These are phyloP conservation scores for Zygoascus meyerae DNA, from an alignment of 1,139 yeast genomes.

Conservation along the genomic window DNA sequence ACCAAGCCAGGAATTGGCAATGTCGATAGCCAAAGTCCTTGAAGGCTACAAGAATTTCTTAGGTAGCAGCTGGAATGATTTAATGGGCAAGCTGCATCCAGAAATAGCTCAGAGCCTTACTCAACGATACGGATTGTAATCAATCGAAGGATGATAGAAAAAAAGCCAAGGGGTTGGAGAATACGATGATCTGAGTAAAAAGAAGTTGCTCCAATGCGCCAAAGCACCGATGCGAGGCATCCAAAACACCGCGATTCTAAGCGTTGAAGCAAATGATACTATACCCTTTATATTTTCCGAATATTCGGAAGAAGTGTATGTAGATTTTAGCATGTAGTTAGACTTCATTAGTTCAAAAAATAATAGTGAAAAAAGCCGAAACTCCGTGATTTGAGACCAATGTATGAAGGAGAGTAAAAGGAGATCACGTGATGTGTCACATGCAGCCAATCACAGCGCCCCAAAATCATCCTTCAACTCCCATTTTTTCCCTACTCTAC, in stretches of 20 bases:
- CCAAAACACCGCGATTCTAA: too few relatives aligned
- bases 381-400: too few relatives aligned
- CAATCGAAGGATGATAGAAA: not conserved
- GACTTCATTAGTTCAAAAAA: too few relatives aligned
- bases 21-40: conserved; percentile 30
- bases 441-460: conserved; percentile 8
- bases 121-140: conserved; percentile 20
- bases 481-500: not conserved
- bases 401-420: not conserved
- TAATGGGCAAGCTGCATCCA: conserved; percentile 21
- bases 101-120: conserved; percentile 18
- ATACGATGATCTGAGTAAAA: not conserved
- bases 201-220: too few relatives aligned
- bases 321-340: too few relatives aligned
- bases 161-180: too few relatives aligned
- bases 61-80: conserved; percentile 30
- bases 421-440: conserved; percentile 1
- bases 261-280: too few relatives aligned
- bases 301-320: too few relatives aligned
- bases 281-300: too few relatives aligned
- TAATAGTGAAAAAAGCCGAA: too few relatives aligned
- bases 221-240: too few relatives aligned
- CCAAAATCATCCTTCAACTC: not conserved
- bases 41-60: conserved; percentile 34
- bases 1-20: conserved; percentile 35